Percentiles rank a stretch among this genome's conserved stretches.
phyloP scores from a whole-genome alignment of 2,329 filamentous ascomycete species.

The Fusarium tanahbumbuense region DNA sequence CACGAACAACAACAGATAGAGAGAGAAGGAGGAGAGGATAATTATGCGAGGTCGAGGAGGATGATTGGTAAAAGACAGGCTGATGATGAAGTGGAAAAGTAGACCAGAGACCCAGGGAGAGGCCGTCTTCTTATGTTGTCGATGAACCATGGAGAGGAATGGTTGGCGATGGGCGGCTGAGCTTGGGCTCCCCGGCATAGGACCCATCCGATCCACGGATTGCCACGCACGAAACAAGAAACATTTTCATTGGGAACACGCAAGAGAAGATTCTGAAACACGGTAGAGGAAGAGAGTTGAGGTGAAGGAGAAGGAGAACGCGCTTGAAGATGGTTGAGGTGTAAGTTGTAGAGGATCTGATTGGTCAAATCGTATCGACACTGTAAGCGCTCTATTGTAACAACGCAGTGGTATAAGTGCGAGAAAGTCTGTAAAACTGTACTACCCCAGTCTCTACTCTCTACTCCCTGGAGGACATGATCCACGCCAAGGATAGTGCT shows the following conservation, averaged over 20 bases:
- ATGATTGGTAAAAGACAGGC: constrained; percentile 46
- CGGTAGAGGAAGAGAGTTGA: background rate
- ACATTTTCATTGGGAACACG: constrained; percentile 39
- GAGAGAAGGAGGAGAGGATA: background rate
- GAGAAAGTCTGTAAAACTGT: constrained; percentile 29
- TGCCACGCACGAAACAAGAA: constrained; percentile 39
- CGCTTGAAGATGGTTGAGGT: constrained; percentile 20
- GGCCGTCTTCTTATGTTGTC: constrained; percentile 47
- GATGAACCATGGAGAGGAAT: constrained; percentile 23
- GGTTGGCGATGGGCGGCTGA: constrained; percentile 41
- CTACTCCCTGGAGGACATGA: constrained; percentile 13
- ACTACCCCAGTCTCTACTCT: constrained; percentile 6
- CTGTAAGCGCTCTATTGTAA: constrained; percentile 17
- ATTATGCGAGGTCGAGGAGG: constrained; percentile 18
- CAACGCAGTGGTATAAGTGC: constrained; percentile 6
- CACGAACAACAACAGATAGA: constrained; percentile 19
- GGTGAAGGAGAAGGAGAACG: constrained; percentile 2
- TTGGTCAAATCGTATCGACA: constrained; percentile 31
- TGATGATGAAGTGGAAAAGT: constrained; percentile 27
- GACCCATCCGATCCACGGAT: constrained; percentile 37
- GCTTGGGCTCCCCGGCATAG: constrained; percentile 31
- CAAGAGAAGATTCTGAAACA: constrained; percentile 42
- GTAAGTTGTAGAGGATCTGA: constrained; percentile 32
- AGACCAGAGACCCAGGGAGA: constrained; percentile 43
- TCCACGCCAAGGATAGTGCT: constrained; percentile 35